These are phyloP conservation scores for Grigorovia jiainica DNA, from an alignment of 805 yeast species.

Conservation along the genomic window DNA sequence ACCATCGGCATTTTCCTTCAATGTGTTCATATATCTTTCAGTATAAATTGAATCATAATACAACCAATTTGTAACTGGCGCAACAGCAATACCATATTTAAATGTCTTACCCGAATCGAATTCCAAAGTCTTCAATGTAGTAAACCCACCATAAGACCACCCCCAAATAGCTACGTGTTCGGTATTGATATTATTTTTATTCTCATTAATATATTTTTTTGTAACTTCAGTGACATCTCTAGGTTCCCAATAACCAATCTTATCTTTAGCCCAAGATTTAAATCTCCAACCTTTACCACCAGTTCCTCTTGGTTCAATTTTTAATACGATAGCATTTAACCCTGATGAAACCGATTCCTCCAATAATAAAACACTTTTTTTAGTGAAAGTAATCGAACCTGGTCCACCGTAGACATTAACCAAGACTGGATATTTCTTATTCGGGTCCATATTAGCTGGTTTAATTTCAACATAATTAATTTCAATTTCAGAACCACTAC, in stretches of 20 bases:
- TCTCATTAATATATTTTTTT: constrained; percentile 37
- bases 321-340: constrained; percentile 50
- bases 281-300: constrained; percentile 70
- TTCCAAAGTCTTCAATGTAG: constrained; percentile 66
- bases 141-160: constrained; percentile 81
- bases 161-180: constrained; percentile 69
- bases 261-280: constrained; percentile 44
- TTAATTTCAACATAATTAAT: constrained; percentile 51
- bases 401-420: constrained; percentile 77
- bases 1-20: constrained; percentile 39
- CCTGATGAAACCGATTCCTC: constrained; percentile 51
- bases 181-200: constrained; percentile 37
- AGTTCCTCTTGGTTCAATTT: constrained; percentile 75
- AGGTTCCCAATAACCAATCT: constrained; percentile 71
- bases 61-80: constrained; percentile 77
- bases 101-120: constrained; percentile 52
- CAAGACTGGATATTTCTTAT: constrained; percentile 48
- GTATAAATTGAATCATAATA: constrained; percentile 72
- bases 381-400: constrained; percentile 52
- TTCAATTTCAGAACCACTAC: constrained; percentile 16
- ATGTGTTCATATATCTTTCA: constrained; percentile 62
- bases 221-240: constrained; percentile 50
- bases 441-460: constrained; percentile 46
- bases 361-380: constrained; percentile 41
- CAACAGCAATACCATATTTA: constrained; percentile 72